phyloP scores from a whole-genome alignment of 192 early-diverging fungal species.

The Globomyces pollinis-pini region DNA sequence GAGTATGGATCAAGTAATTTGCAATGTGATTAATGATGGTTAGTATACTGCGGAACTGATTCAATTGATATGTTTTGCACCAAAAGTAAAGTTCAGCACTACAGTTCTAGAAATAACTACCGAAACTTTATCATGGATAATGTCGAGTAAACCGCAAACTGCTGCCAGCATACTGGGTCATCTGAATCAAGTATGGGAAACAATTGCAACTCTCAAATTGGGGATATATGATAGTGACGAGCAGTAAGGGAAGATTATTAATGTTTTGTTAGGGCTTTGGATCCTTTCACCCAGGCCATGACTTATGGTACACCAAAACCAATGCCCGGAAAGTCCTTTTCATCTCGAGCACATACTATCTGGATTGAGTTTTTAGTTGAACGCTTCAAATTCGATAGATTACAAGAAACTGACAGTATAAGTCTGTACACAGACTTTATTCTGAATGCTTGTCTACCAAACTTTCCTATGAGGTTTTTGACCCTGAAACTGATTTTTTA shows the following conservation, averaged over 20 bases:
- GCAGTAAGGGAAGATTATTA: no score
- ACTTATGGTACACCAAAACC: conserved; percentile 77
- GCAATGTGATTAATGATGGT: no score
- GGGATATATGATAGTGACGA: conserved; percentile 55
- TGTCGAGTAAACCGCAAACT: conserved; percentile 64
- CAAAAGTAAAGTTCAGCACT: conserved; percentile 69
- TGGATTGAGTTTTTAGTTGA: conserved; percentile 83
- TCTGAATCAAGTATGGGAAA: conserved; percentile 77
- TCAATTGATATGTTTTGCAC: conserved; percentile 78
- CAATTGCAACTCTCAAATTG: conserved; percentile 63
- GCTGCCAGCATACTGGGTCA: conserved; percentile 77
- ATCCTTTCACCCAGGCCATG: conserved; percentile 88
- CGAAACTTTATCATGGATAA: conserved; percentile 84
- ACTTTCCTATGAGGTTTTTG: no score
- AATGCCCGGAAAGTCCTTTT: conserved; percentile 53
- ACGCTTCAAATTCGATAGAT: conserved; percentile 74
- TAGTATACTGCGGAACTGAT: conserved; percentile 75
- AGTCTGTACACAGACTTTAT: conserved; percentile 72
- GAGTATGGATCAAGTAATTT: conserved; percentile 29
- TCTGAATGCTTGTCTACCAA: conserved; percentile 60
- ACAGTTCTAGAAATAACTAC: conserved; percentile 74
- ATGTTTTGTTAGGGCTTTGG: no score
- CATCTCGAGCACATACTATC: conserved; percentile 58
- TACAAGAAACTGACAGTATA: conserved; percentile 63
- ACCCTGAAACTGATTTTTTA: conserved; percentile 24